Evolutionary conservation across 768 basidiomycete species (phyloP).

Genomic region (Baorangia bicolor): DNA sequence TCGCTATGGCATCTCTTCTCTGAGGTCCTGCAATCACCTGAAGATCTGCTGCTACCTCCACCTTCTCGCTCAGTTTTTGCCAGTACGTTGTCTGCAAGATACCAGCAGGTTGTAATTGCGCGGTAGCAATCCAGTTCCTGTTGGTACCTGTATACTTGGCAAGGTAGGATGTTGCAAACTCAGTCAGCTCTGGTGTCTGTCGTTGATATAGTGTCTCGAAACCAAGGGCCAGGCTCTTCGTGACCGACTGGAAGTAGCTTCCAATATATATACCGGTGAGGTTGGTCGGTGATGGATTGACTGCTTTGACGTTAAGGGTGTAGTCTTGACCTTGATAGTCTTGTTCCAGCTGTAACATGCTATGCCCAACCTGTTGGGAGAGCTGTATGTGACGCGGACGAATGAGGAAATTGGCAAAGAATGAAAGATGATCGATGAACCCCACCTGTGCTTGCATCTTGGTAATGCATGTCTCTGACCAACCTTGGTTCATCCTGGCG

Average conservation of each 20-base stretch:
- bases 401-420: background rate
- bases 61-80: conserved; percentile 93
- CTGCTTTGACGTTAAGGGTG: conserved; percentile 78
- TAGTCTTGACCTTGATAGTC: conserved; percentile 90
- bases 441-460: conserved; percentile 88
- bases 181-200: conserved; percentile 66
- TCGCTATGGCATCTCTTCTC: conserved; percentile 89
- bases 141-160: conserved; percentile 72
- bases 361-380: conserved; percentile 73
- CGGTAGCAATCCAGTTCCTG: conserved; percentile 91
- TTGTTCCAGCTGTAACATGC: conserved; percentile 92
- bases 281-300: conserved; percentile 90
- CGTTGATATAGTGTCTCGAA: conserved; percentile 83
- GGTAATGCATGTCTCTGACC: conserved; percentile 72
- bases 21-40: conserved; percentile 75
- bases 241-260: conserved; percentile 89
- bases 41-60: conserved; percentile 96
- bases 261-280: conserved; percentile 89
- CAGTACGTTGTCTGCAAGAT: conserved; percentile 91
- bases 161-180: conserved; percentile 73
- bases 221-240: conserved; percentile 87
- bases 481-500: conserved; percentile 86
- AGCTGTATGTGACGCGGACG: conserved; percentile 48
- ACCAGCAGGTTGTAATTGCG: conserved; percentile 80
- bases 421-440: conserved; percentile 9